Evolutionary conservation across 2,329 filamentous ascomycete genomes (phyloP).

Genomic region (Trichoderma citrinoviride): DNA sequence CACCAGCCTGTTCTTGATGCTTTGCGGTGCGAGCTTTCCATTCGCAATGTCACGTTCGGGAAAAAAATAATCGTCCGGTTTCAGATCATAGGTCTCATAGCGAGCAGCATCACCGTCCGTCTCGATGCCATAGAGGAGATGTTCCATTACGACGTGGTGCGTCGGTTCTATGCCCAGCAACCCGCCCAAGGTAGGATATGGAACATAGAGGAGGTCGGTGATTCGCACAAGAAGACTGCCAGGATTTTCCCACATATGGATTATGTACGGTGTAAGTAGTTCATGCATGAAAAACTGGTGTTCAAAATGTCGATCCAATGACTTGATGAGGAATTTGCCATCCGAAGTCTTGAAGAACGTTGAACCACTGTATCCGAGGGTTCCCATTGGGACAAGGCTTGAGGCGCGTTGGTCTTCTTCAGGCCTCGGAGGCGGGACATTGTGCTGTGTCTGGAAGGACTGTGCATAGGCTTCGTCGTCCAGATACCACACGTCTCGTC

Average conservation of each 20-base stretch:
- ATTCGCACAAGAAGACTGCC: slow-evolving; percentile 67
- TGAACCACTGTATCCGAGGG: slow-evolving; percentile 69
- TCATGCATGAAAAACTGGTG: slow-evolving; percentile 67
- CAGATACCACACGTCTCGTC: background rate
- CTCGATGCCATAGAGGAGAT: slow-evolving; percentile 60
- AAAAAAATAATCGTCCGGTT: slow-evolving; percentile 72
- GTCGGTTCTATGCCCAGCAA: slow-evolving; percentile 60
- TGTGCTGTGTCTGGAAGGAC: background rate
- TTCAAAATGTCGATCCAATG: slow-evolving; percentile 66
- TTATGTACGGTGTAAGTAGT: slow-evolving; percentile 61
- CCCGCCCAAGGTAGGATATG: slow-evolving; percentile 56
- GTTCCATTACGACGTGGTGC: slow-evolving; percentile 78
- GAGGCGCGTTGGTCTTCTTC: background rate
- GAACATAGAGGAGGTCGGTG: slow-evolving; percentile 63
- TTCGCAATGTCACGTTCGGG: slow-evolving; percentile 69
- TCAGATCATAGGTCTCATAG: slow-evolving; percentile 74
- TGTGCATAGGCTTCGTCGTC: background rate
- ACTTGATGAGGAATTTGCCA: slow-evolving; percentile 68
- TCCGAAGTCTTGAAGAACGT: slow-evolving; percentile 70
- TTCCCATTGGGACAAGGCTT: background rate
- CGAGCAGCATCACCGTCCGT: slow-evolving; percentile 26
- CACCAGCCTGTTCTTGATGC: slow-evolving; percentile 62
- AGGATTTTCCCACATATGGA: slow-evolving; percentile 60
- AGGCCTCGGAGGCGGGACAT: background rate
- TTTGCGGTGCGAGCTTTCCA: slow-evolving; percentile 60